Evolutionary conservation across 1,284 basidiomycete genomes (phyloP), one percentile per base, ranked within the genome.

Genomic region (Cutaneotrichosporon cavernicola): DNA sequence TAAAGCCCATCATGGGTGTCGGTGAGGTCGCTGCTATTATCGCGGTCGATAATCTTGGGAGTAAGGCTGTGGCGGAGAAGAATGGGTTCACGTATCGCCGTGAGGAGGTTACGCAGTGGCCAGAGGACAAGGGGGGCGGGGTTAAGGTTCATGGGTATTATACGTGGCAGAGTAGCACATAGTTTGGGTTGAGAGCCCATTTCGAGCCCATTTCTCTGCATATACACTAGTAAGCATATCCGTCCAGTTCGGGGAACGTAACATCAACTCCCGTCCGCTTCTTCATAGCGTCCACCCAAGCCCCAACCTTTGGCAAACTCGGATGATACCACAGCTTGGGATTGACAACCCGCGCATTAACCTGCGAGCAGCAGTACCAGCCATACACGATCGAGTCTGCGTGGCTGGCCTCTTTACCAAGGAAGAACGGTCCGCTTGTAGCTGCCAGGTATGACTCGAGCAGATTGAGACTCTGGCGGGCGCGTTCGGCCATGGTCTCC

Each of bases 61-160:
- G 56, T 14, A 32, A n/a, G 2, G 31, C 14, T 4, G 64, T 70
- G 13, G 18, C 69, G 7, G 18, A 5, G n/a, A 53, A 61, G 38
- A 70, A 69, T 43, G 68, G 70, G n/a, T 60, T 71, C 50, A 22
- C 30, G 32, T 18, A 46, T 11, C 47, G 65, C 30, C 53, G 49
- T 11, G 57, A 58, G 18, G 32, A 61, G 14, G 26, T 43, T 21
- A 62, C 64, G 14, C 40, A 63, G 36, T 71, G 69, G 70, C 69
- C 71, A 2, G 67, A 64, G 60, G 67, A 67, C 21, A 73, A 73
- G 62, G 70, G 69, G 14, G 71, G 70, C 13, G 67, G 67, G 13
- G 47, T 30, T 22, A 6, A 8, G 22, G 10, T 22, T 9, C 8
- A 18, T 8, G 57, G 46, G 47, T 59, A 50, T 14, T 59, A 47